phyloP scores from a whole-genome alignment of 148 eudicot genomes.

The Persicaria tinctoria region DNA sequence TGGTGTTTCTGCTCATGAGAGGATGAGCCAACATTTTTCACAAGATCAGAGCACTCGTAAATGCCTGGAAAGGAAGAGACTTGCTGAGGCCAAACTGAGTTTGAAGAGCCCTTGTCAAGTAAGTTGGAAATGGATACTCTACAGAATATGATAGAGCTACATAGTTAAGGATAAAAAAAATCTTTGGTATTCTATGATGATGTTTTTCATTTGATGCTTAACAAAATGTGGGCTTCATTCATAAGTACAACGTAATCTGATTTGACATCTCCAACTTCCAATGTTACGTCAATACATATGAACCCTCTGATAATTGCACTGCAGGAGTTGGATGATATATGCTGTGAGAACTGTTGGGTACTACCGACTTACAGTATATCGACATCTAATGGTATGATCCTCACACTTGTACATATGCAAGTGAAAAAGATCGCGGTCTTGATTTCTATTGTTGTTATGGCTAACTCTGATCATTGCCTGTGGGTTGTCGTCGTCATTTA shows the following conservation, averaged over 20 bases:
- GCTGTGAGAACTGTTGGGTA: conserved; percentile 47
- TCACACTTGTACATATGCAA: not conserved
- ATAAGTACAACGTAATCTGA: too few relatives aligned
- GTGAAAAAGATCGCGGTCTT: too few relatives aligned
- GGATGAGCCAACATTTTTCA: conserved; percentile 2
- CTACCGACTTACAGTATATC: conserved; percentile 45
- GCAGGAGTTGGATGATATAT: conserved; percentile 57
- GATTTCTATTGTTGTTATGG: too few relatives aligned
- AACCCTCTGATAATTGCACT: not conserved
- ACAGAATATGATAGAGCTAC: not conserved
- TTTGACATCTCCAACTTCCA: too few relatives aligned
- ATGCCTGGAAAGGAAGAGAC: conserved; percentile 25
- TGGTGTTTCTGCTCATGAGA: conserved; percentile 19
- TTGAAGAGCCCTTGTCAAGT: conserved; percentile 41
- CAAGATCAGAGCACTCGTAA: conserved; percentile 21
- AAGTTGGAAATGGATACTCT: conserved; percentile 8
- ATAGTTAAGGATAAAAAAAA: too few relatives aligned
- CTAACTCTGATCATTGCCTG: too few relatives aligned
- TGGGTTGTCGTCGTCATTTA: too few relatives aligned
- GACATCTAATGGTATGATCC: conserved; percentile 40
- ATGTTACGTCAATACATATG: not conserved
- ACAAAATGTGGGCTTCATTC: too few relatives aligned
- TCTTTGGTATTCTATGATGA: too few relatives aligned
- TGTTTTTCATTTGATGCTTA: too few relatives aligned
- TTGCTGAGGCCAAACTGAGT: conserved; percentile 37